A percentile compares a stretch with the other conserved stretches of the same genome.
These are phyloP conservation scores for Eucalyptus cladocalyx DNA, from an alignment of 345 rosid species.

Conservation along the genomic window DNA sequence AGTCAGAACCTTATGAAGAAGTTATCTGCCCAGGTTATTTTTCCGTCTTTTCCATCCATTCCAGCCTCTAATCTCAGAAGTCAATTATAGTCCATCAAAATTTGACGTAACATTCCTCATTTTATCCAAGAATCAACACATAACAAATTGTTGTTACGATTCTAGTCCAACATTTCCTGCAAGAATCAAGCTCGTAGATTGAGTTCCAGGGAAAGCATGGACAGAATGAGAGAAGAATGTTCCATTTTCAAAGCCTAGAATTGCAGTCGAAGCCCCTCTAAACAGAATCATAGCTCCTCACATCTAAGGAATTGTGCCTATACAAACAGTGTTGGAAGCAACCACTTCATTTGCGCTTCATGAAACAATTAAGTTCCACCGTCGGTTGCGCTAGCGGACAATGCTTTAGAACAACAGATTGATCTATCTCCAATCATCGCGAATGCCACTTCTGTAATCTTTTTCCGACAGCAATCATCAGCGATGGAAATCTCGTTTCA, in stretches of 20 bases:
- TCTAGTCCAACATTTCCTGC: not conserved
- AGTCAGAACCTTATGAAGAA: not conserved
- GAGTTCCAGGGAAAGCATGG: not conserved
- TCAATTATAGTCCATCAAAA: not conserved
- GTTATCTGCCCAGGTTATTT: not conserved
- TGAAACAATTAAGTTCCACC: not conserved
- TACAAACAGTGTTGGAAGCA: not conserved
- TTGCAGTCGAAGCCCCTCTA: not conserved
- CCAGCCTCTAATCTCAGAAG: not conserved
- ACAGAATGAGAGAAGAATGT: not conserved
- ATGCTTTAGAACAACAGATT: not conserved
- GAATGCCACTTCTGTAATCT: not conserved
- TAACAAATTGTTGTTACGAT: not conserved
- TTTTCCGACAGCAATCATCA: not conserved
- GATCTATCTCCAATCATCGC: not conserved
- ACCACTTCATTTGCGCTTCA: not conserved
- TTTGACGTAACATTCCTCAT: not conserved
- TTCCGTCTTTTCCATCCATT: not conserved
- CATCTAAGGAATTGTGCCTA: not conserved
- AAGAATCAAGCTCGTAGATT: not conserved
- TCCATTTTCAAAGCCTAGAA: not conserved
- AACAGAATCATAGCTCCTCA: not conserved
- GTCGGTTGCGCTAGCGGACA: not conserved
- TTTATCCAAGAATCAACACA: not conserved
- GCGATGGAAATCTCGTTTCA: not conserved